These are phyloP conservation scores for Vaccinium corymbosum DNA, from an alignment of 148 eudicot genomes.

Conservation along the genomic window DNA sequence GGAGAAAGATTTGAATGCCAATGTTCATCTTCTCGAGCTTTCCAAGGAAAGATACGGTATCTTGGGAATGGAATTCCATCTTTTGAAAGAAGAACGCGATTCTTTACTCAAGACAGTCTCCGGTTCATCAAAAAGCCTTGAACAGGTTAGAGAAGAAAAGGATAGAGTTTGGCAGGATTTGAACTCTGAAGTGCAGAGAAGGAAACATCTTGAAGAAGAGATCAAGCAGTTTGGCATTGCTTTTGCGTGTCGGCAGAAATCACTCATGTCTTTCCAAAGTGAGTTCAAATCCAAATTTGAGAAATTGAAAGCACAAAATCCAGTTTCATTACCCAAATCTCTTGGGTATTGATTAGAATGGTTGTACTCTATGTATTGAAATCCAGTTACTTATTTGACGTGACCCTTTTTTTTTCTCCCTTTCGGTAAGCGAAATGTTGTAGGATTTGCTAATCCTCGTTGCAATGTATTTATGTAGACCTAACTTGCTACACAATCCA, in stretches of 20 bases:
- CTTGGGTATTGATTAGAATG: constrained; percentile 41
- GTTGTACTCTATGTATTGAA: neutral
- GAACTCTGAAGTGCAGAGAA: constrained; percentile 54
- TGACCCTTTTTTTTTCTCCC: neutral
- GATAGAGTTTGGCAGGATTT: constrained; percentile 51
- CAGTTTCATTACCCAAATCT: constrained; percentile 49
- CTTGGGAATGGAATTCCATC: constrained; percentile 57
- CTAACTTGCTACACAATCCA: neutral
- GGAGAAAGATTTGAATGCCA: constrained; percentile 45
- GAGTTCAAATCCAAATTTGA: constrained; percentile 61
- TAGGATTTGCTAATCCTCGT: neutral
- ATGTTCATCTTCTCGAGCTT: constrained; percentile 47
- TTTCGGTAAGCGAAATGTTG: neutral
- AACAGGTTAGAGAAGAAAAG: constrained; percentile 40
- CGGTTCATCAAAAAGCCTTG: constrained; percentile 43
- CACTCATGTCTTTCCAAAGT: constrained; percentile 55
- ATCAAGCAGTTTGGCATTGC: constrained; percentile 56
- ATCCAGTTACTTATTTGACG: neutral
- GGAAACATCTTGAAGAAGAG: constrained; percentile 65
- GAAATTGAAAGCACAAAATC: constrained; percentile 39
- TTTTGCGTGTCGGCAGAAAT: constrained; percentile 56
- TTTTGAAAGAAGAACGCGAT: constrained; percentile 65
- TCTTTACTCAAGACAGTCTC: constrained; percentile 42
- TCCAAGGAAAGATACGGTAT: constrained; percentile 47
- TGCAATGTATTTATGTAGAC: neutral